Evolutionary conservation across 768 basidiomycete species (phyloP), one percentile per base, ranked within the genome.

Genomic region (Tulasnella sp.): DNA sequence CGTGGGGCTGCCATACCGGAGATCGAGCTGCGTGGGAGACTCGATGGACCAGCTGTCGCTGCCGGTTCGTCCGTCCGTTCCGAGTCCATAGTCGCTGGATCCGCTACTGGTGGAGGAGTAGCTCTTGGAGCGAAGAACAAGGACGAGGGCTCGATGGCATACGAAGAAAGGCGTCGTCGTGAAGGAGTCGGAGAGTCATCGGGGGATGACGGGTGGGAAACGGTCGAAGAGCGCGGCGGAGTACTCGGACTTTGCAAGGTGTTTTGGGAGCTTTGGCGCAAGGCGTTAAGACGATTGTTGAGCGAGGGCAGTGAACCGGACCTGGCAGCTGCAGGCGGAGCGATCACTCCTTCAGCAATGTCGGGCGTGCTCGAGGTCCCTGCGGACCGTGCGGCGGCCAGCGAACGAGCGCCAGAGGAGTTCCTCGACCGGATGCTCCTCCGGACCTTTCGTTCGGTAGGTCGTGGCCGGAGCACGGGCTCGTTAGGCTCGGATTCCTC

Each of bases 121-220:
- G 74, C 57, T 61, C 74, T 16, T n/a, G 74, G 74, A 29, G 74
- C 39, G 57, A 75, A 75, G 55, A 75, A 75, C 57, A 75, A 67
- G 26, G 74, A 26, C 46, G 46, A 44, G 26, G 46, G 46, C 37
- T 75, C 46, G 46, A 75, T 61, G 57, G 57, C 51, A 55, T 39
- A 57, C 23, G 74, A 75, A 11, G 46, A 55, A 15, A 55, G 57
- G n/a, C 74, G 26, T 37, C 57, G 46, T 39, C 74, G 46, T 29
- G 74, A 61, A 23, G 51, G 57, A 67, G 29, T 48, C 16, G 48
- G 48, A 1, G 74, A 61, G 35, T 39, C 35, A 37, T 39, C 46
- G 46, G 74, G 57, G 13, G 74, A 61, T 10, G 74, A 55, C 48
- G 39, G 74, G 35, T 55, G 46, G 48, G 74, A 75, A 29, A 67